Conservation (phyloP, 352 stramenopile species). For the Globisporangium rhizosaccharum region DNA sequence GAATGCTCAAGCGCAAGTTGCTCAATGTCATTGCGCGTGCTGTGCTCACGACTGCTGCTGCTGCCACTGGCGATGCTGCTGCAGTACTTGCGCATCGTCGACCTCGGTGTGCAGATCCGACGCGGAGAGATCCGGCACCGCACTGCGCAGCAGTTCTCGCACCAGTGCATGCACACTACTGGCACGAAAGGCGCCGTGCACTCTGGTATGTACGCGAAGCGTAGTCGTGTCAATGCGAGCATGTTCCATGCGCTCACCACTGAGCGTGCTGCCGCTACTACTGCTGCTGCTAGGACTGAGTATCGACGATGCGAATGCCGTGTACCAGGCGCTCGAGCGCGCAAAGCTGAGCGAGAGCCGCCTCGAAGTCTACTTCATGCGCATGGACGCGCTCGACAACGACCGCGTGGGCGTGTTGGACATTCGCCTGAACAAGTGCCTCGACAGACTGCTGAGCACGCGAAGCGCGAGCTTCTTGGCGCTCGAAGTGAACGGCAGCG, state of each 20-base stretch:
- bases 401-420: slow-evolving; percentile 52
- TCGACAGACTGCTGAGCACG: slow-evolving; percentile 27
- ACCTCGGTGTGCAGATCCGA: slow-evolving; percentile 65
- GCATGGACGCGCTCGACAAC: slow-evolving; percentile 56
- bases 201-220: slow-evolving; percentile 23
- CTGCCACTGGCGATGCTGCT: neutral
- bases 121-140: slow-evolving; percentile 66
- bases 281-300: slow-evolving; percentile 32
- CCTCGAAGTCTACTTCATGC: slow-evolving; percentile 44
- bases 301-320: slow-evolving; percentile 69
- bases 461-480: slow-evolving; percentile 41
- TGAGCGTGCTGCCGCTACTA: neutral
- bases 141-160: slow-evolving; percentile 21
- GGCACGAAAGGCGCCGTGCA: slow-evolving; percentile 56
- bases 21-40: neutral
- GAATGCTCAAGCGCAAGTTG: neutral
- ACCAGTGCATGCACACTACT: slow-evolving; percentile 56
- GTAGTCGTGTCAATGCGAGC: neutral
- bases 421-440: slow-evolving; percentile 37
- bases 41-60: neutral
- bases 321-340: slow-evolving; percentile 43
- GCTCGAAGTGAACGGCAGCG: slow-evolving; percentile 46
- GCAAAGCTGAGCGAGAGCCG: slow-evolving; percentile 29
- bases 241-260: neutral
- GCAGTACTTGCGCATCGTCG: slow-evolving; percentile 62